Evolutionary conservation across 2,329 filamentous ascomycete genomes (phyloP).

Genomic region (Lachnellula willkommii): DNA sequence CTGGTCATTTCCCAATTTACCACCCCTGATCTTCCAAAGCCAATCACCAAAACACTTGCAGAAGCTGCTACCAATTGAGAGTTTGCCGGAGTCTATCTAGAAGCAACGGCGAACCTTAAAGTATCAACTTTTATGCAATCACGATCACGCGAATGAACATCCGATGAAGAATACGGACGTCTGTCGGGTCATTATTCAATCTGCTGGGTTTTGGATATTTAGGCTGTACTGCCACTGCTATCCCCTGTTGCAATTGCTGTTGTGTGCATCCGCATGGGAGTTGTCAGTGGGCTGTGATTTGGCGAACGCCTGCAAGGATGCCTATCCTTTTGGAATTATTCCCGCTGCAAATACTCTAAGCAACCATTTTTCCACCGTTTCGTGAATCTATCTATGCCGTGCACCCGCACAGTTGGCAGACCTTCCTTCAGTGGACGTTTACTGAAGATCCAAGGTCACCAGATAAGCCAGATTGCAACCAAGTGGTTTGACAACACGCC

Average conservation of each 20-base stretch:
- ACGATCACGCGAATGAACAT: background rate
- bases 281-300: background rate
- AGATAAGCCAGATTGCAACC: background rate
- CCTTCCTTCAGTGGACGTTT: background rate
- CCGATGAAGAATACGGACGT: background rate
- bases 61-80: no score
- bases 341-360: background rate
- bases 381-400: background rate
- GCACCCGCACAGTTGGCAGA: background rate
- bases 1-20: no score
- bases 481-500: background rate
- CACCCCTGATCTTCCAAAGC: no score
- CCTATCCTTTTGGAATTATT: background rate
- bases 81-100: no score
- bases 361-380: background rate
- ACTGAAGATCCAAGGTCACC: background rate
- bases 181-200: background rate
- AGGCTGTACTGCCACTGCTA: background rate
- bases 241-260: background rate
- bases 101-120: background rate
- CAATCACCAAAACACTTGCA: no score
- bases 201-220: background rate
- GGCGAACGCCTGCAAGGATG: background rate
- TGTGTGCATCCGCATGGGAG: background rate
- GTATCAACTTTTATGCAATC: background rate